Evolutionary conservation across 441 rosid genomes (phyloP).

Genomic region (Pelargonium myrrhifolium): DNA sequence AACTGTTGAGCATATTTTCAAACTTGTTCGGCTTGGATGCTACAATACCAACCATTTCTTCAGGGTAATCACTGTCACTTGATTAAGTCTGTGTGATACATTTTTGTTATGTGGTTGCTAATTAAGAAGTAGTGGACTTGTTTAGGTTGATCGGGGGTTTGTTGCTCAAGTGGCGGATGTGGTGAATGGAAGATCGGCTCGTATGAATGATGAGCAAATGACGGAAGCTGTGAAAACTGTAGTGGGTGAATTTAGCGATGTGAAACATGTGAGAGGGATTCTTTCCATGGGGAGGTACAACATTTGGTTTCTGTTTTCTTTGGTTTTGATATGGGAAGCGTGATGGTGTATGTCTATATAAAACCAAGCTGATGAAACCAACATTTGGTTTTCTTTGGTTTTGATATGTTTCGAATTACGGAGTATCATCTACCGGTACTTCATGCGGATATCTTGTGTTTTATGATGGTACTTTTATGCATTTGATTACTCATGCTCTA

Average conservation of each 20-base stretch:
- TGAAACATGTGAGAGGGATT: slow-evolving; percentile 85
- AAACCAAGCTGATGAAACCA: no score
- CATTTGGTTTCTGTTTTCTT: not conserved
- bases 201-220: slow-evolving; percentile 77
- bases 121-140: not conserved
- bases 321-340: not conserved
- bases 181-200: slow-evolving; percentile 58
- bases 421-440: not conserved
- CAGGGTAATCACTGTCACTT: slow-evolving; percentile 46
- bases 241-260: slow-evolving; percentile 76
- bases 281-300: slow-evolving; percentile 93
- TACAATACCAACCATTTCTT: slow-evolving; percentile 85
- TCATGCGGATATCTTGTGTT: not conserved
- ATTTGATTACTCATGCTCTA: not conserved
- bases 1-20: slow-evolving; percentile 82
- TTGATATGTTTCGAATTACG: no score
- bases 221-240: slow-evolving; percentile 58
- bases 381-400: no score
- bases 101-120: not conserved
- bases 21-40: slow-evolving; percentile 83
- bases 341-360: not conserved
- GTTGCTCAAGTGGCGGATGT: slow-evolving; percentile 97
- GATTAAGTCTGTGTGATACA: not conserved
- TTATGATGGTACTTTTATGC: not conserved
- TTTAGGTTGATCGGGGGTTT: slow-evolving; percentile 84